phyloP scores from a whole-genome alignment of 2,329 filamentous ascomycete genomes.

The Plenodomus biglobosus region DNA sequence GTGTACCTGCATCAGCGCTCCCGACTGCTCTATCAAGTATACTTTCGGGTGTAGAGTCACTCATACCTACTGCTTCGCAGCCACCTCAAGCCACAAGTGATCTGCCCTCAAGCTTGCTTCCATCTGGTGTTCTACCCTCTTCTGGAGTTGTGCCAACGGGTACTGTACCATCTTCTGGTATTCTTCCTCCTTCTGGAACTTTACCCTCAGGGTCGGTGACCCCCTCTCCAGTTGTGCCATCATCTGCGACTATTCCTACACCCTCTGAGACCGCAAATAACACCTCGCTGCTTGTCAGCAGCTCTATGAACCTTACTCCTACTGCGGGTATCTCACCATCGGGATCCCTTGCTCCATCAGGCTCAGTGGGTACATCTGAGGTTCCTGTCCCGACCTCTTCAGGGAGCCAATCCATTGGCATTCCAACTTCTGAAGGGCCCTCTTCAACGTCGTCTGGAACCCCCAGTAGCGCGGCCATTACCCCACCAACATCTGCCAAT shows the following conservation, averaged over 20 bases:
- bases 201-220: constrained; percentile 1
- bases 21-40: constrained; percentile 21
- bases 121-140: constrained; percentile 12
- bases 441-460: constrained; percentile 10
- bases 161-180: constrained; percentile 9
- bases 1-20: constrained; percentile 19
- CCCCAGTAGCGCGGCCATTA: constrained; percentile 10
- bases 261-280: constrained; percentile 7
- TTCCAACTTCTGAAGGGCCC: constrained; percentile 22
- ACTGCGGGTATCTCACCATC: constrained; percentile 10
- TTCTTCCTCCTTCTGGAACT: constrained; percentile 6
- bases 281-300: neutral
- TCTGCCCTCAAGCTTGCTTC: neutral
- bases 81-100: constrained; percentile 9
- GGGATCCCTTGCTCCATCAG: constrained; percentile 2
- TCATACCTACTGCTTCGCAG: constrained; percentile 17
- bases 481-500: constrained; percentile 11
- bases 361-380: constrained; percentile 9
- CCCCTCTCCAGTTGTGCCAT: constrained; percentile 4
- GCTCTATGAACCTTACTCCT: neutral
- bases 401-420: constrained; percentile 11
- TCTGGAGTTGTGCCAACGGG: constrained; percentile 8
- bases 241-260: constrained; percentile 10
- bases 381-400: constrained; percentile 7
- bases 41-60: constrained; percentile 16